These are phyloP conservation scores for Lepidium africanum DNA, from an alignment of 345 rosid genomes.

Conservation along the genomic window DNA sequence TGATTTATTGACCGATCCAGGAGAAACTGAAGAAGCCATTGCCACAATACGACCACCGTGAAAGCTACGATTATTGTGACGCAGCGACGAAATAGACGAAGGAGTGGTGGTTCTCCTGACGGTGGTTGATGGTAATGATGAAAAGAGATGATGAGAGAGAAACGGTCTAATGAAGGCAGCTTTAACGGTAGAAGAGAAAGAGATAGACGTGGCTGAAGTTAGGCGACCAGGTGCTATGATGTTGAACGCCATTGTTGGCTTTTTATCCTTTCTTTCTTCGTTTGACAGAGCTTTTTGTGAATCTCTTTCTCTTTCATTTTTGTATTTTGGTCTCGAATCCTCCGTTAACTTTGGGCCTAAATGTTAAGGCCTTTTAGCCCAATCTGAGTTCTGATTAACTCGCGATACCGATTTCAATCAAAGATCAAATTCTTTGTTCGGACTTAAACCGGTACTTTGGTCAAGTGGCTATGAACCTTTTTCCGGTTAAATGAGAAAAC, in stretches of 20 bases:
- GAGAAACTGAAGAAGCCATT: constrained; percentile 38
- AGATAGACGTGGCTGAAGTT: constrained; percentile 25
- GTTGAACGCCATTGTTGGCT: constrained; percentile 33
- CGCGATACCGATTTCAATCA: no score
- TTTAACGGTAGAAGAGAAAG: constrained; percentile 17
- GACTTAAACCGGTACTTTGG: no score
- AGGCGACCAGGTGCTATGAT: constrained; percentile 30
- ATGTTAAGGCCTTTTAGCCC: background rate
- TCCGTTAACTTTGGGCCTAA: background rate
- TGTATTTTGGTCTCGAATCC: background rate
- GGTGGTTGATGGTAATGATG: background rate
- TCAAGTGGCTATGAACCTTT: no score
- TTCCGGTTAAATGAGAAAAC: background rate
- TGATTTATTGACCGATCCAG: constrained; percentile 59
- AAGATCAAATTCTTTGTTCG: no score
- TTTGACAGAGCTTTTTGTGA: background rate
- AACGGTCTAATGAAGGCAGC: background rate
- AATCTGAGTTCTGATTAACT: no score
- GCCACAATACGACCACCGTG: constrained; percentile 41
- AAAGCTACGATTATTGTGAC: constrained; percentile 26
- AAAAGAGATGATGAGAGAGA: background rate
- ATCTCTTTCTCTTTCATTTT: background rate
- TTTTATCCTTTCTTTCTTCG: background rate
- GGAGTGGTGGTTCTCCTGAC: background rate
- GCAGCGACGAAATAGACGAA: constrained; percentile 3